Evolutionary conservation across 257 asterid species (phyloP), one percentile per base, ranked within the genome.

Genomic region (Solanum appendiculatum): DNA sequence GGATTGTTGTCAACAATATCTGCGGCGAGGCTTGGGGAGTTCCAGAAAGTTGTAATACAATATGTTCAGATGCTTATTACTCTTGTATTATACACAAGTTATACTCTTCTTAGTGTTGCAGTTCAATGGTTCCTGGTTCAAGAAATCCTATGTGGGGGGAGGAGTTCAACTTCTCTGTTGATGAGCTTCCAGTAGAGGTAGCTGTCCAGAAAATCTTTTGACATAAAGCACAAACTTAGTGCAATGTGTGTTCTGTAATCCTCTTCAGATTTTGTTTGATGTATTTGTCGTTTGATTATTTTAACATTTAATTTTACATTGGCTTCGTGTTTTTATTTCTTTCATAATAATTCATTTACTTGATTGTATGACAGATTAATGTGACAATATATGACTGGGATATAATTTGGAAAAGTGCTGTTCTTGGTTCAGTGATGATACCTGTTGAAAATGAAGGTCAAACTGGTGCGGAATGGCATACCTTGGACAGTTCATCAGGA

Each of bases 91-190:
- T 31, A 39, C 83, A 86, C 58, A 78, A 42, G 18, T 64, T 33
- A 54, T 82, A 56, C 21, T 87, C 64, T 85, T 90, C 85, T 86
- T 83, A 69, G 40, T 82, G 73, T 66, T 92, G 92, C 89, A 97
- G 99, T 91, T 97, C 99, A 88, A 94, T 97, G 98, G 95, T 97
- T 90, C 98, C 98, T 89, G 95, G 98, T 89, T 94, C 99, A 86
- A 93, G 99, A 94, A 97, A 97, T 92, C 99, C 99, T 83, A 91
- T 94, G 92, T 97, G 99, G 99, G 96, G 94, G 87, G 99, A 97
- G 91, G 98, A 95, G 90, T 97, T 95, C 92, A 93, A 95, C 91
- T 97, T 95, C 92, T 91, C 94, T 80, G 96, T 93, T 75, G 97
- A 94, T 34, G 93, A 93, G 90, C 98, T 97, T 91, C 99, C 98